phyloP scores from a whole-genome alignment of 2,329 filamentous ascomycete genomes.

The Camillea tinctor region DNA sequence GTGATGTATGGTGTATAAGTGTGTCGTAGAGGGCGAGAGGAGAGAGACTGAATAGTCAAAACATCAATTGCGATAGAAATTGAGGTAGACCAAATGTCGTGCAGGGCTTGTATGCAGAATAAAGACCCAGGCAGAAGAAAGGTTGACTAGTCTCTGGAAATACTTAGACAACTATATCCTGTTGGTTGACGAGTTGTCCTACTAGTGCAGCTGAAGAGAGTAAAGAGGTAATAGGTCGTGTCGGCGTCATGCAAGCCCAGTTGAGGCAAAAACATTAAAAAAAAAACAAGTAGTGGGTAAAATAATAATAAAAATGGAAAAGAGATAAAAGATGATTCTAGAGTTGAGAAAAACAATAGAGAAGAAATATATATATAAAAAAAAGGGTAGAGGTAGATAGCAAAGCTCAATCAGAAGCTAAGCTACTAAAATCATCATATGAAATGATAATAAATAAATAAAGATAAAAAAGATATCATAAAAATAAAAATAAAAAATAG shows the following conservation, averaged over 20 bases:
- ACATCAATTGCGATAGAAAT: not conserved
- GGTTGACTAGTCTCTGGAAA: not conserved
- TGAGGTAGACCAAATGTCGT: not conserved
- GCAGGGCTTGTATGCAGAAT: not conserved
- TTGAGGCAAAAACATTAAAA: not conserved
- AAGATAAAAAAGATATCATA: too few relatives aligned
- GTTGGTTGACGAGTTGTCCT: not conserved
- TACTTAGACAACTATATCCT: not conserved
- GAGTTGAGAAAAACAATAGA: too few relatives aligned
- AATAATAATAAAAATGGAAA: too few relatives aligned
- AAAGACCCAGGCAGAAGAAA: not conserved
- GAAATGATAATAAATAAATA: too few relatives aligned
- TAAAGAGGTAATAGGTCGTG: not conserved
- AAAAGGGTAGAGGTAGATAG: not conserved
- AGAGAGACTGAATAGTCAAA: not conserved
- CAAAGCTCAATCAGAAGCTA: constrained; percentile 1
- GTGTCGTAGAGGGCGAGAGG: not conserved
- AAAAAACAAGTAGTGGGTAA: not conserved
- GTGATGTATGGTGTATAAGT: too few relatives aligned
- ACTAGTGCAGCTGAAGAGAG: not conserved
- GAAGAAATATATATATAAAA: too few relatives aligned
- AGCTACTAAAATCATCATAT: constrained; percentile 6
- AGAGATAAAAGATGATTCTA: too few relatives aligned
- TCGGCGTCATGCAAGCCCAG: not conserved
- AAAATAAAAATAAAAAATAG: too few relatives aligned